phyloP scores from a whole-genome alignment of 2,329 filamentous ascomycete species.

The Colletotrichum sidae region DNA sequence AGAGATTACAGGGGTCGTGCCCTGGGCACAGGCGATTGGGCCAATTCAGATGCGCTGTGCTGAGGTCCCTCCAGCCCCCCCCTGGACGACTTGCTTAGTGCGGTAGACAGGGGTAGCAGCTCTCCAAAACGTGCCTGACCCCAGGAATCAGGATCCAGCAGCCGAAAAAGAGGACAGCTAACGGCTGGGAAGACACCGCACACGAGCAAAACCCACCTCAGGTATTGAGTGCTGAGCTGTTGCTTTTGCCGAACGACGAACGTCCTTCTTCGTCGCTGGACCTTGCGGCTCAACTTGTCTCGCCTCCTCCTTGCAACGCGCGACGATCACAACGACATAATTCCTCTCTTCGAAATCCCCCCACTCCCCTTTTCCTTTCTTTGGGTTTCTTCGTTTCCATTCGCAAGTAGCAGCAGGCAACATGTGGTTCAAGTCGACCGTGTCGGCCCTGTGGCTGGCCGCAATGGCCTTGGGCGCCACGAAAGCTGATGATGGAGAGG shows the following conservation, averaged over 20 bases:
- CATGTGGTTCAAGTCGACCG: constrained; percentile 60
- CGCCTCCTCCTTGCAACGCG: constrained; percentile 8
- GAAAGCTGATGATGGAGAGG: constrained; percentile 57
- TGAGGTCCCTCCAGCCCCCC: not conserved
- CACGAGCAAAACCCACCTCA: constrained; percentile 38
- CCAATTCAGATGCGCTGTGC: constrained; percentile 12
- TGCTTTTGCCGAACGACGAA: constrained; percentile 26
- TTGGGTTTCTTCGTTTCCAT: constrained; percentile 22
- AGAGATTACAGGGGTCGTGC: constrained; percentile 1
- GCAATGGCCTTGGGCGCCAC: constrained; percentile 62
- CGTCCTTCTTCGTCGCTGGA: constrained; percentile 36
- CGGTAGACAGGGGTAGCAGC: constrained; percentile 33
- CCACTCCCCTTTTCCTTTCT: constrained; percentile 18
- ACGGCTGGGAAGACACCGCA: constrained; percentile 38
- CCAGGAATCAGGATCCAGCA: constrained; percentile 37
- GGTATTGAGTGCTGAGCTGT: constrained; percentile 15
- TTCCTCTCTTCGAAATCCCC: constrained; percentile 21
- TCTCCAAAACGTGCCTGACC: constrained; percentile 37
- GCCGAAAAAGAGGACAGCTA: constrained; percentile 44
- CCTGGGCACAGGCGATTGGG: constrained; percentile 3
- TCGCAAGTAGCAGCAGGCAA: constrained; percentile 36
- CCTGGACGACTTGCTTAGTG: constrained; percentile 26
- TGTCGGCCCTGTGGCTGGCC: constrained; percentile 62
- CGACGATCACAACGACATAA: constrained; percentile 1
- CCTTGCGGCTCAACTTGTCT: constrained; percentile 28